Evolutionary conservation across 805 yeast species (phyloP), one percentile per base, ranked within the genome.

Genomic region (Yarrowia deformans): DNA sequence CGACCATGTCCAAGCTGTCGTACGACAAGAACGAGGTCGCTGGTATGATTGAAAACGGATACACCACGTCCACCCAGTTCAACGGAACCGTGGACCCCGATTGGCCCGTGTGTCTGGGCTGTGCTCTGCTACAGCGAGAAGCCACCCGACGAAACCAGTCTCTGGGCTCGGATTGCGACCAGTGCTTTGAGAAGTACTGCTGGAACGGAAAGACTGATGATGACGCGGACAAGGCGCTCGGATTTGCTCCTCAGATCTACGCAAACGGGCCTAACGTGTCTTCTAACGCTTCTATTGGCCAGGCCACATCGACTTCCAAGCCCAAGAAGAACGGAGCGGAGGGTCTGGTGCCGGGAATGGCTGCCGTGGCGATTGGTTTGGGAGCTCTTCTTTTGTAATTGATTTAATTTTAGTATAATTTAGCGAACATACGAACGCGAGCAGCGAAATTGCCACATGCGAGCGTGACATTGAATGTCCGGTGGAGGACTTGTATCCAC

Each of bases 61-160:
- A 87, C 75, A 90, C 90, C 73, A 83, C 85, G 10, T 84, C 88
- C 10, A 82, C 93, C 0, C 84, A 88, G 75, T 81, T 82, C 70
- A 91, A 90, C 76, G 79, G 85, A 23, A 88, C 96, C 14, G 75
- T 88, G 34, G 96, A 90, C 73, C 76, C 80, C 7, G 87, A 89
- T 43, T 91, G 90, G 88, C 80, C 85, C 50, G 84, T 87, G 3
- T 91, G 97, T 81, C 83, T 91, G 56, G 90, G 90, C 1, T 91
- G 97, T 82, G 97, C 97, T 13, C 84, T 91, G 48, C 82, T 91
- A 70, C 88, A 91, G 79, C 86, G 97, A 77, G 85, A 89, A 48
- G 88, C 88, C 75, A 95, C 91, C 79, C 83, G 93, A 75, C 60
- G 69, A 66, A 54, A 54, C 37, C 87, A 88, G 73, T 78, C 81